Percentiles rank a stretch among this genome's conserved stretches.
Evolutionary conservation across 768 basidiomycete species (phyloP).

Genomic region (Phaeotremella skinneri): DNA sequence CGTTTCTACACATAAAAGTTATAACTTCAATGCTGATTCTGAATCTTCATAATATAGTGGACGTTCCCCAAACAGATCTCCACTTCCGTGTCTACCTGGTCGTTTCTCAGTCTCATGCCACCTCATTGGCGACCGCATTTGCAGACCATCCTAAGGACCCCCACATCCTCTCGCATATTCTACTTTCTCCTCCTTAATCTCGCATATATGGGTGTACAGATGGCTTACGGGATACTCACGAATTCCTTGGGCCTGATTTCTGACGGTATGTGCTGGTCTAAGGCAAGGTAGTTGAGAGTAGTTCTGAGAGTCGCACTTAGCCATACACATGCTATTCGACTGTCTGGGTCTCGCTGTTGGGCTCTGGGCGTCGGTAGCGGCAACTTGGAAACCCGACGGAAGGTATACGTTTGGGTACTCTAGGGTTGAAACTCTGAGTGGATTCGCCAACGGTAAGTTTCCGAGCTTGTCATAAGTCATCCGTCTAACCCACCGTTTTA

Average conservation of each 20-base stretch:
- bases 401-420: conserved; percentile 95
- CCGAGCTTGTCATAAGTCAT: conserved; percentile 46
- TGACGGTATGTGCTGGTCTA: conserved; percentile 64
- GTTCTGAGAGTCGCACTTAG: conserved; percentile 55
- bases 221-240: conserved; percentile 85
- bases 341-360: conserved; percentile 97
- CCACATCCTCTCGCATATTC: conserved; percentile 91
- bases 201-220: conserved; percentile 94
- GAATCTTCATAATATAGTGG: conserved; percentile 7
- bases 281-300: not conserved
- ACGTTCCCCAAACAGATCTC: conserved; percentile 6
- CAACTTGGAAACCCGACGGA: conserved; percentile 93
- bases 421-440: conserved; percentile 93
- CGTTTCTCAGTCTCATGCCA: conserved; percentile 39
- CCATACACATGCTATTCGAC: conserved; percentile 99
- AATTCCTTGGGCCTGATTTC: conserved; percentile 95
- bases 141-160: conserved; percentile 84
- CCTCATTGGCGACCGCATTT: conserved; percentile 59
- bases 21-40: not conserved
- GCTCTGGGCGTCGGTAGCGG: conserved; percentile 93
- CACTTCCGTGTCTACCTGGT: conserved; percentile 19
- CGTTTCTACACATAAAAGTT: conserved; percentile 1
- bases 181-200: conserved; percentile 94
- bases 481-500: conserved; percentile 8
- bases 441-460: conserved; percentile 96